Percentiles rank a stretch among this genome's conserved stretches.
phyloP scores from a whole-genome alignment of 1,284 basidiomycete species.

The Phaffia rhodozyma region DNA sequence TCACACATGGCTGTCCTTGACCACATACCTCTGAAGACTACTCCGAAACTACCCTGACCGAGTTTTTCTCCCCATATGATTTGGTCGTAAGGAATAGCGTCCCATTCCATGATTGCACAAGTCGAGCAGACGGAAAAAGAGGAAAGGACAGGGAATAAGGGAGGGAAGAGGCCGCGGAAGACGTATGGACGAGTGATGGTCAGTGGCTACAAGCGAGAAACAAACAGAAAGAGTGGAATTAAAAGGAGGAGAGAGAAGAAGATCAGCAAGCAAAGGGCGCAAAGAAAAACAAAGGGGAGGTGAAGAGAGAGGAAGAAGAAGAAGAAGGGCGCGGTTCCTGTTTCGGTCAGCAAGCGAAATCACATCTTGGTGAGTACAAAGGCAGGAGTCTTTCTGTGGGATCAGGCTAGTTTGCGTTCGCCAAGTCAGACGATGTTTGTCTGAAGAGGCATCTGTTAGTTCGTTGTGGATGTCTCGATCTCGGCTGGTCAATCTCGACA shows the following conservation, averaged over 20 bases:
- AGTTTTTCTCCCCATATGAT: constrained; percentile 66
- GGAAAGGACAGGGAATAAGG: neutral
- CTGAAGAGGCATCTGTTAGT: no score
- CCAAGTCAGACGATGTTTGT: no score
- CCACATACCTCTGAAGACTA: constrained; percentile 67
- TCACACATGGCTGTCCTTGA: neutral
- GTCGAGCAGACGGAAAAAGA: neutral
- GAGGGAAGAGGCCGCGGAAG: neutral
- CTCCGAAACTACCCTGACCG: constrained; percentile 82
- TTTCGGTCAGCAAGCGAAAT: neutral
- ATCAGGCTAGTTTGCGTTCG: no score
- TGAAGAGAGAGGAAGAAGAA: neutral
- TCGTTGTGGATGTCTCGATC: no score
- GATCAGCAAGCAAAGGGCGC: neutral
- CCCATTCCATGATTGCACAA: neutral
- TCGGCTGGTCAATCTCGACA: no score
- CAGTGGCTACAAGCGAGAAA: neutral
- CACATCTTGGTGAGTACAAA: no score
- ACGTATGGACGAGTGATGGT: neutral
- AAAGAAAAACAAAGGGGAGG: neutral
- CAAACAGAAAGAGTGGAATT: neutral
- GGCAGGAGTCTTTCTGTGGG: no score
- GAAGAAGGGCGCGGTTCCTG: neutral
- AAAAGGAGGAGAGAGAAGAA: neutral
- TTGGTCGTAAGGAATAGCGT: constrained; percentile 56